A percentile compares a stretch with the other conserved stretches of the same genome.
phyloP scores from a whole-genome alignment of 805 yeast species.

The Ogataea philodendri region DNA sequence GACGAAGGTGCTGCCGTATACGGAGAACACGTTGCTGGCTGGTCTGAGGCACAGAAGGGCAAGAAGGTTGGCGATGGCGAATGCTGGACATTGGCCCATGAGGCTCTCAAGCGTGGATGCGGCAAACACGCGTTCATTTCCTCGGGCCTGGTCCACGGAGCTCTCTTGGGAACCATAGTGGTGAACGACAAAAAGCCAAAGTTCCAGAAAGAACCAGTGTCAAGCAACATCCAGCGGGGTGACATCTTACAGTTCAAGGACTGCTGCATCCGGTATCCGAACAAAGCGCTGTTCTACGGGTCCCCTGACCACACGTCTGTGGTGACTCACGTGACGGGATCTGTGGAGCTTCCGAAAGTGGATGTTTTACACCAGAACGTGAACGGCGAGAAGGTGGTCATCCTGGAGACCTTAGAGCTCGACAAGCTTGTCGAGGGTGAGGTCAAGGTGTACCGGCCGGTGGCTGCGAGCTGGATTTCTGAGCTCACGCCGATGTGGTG shows the following conservation, averaged over 20 bases:
- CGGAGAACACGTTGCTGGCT: slow-evolving; percentile 53
- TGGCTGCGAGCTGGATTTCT: slow-evolving; percentile 45
- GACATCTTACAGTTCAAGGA: slow-evolving; percentile 51
- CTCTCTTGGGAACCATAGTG: slow-evolving; percentile 22
- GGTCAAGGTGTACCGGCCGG: slow-evolving; percentile 46
- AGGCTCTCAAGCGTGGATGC: slow-evolving; percentile 52
- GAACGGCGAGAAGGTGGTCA: slow-evolving; percentile 41
- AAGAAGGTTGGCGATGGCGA: slow-evolving; percentile 54
- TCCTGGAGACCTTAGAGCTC: slow-evolving; percentile 38
- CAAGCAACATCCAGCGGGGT: slow-evolving; percentile 50
- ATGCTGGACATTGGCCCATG: slow-evolving; percentile 60
- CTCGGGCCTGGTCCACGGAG: slow-evolving; percentile 47
- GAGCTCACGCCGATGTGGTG: slow-evolving; percentile 28
- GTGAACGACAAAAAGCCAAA: slow-evolving; percentile 23
- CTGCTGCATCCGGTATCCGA: slow-evolving; percentile 39
- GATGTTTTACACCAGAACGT: slow-evolving; percentile 51
- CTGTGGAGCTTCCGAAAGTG: slow-evolving; percentile 29
- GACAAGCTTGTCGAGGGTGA: slow-evolving; percentile 42
- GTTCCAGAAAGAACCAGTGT: slow-evolving; percentile 22
- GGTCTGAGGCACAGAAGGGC: slow-evolving; percentile 51
- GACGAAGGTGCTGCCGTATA: slow-evolving; percentile 36
- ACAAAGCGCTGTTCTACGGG: slow-evolving; percentile 41
- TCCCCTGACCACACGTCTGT: slow-evolving; percentile 53
- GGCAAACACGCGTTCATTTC: slow-evolving; percentile 58
- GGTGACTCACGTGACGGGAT: slow-evolving; percentile 33